A percentile compares a stretch with the other conserved stretches of the same genome.
Evolutionary conservation across 495 filamentous ascomycete species (phyloP).

Genomic region (Apodospora peruviana): DNA sequence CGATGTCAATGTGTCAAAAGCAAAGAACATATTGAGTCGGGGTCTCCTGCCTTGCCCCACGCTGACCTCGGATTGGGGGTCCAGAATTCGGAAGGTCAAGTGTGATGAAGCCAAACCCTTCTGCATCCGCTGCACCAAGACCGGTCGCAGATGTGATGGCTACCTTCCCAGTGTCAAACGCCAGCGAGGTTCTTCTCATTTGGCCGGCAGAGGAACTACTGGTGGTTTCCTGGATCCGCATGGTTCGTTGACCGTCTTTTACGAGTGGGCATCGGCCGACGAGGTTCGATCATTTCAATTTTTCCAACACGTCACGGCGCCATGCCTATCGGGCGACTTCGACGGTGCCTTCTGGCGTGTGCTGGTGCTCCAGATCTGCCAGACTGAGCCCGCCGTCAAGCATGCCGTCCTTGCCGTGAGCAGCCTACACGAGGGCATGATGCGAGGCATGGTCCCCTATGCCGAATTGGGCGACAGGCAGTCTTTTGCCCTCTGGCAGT

Average conservation of each 20-base stretch:
- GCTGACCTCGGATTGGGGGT: constrained; percentile 9
- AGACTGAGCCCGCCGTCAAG: constrained; percentile 52
- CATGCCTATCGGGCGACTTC: constrained; percentile 42
- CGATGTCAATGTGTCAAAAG: too few species aligned
- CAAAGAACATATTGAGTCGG: too few species aligned
- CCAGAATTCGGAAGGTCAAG: constrained; percentile 37
- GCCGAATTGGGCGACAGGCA: constrained; percentile 26
- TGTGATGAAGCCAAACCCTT: constrained; percentile 39
- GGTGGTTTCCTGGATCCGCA: constrained; percentile 8
- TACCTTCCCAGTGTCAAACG: constrained; percentile 27
- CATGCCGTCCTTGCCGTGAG: constrained; percentile 55
- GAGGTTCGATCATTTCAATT: constrained; percentile 46
- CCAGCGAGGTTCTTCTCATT: constrained; percentile 18
- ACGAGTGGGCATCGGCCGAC: constrained; percentile 25
- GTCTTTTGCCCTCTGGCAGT: constrained; percentile 44
- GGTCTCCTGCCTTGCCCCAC: too few species aligned
- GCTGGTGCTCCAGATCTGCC: constrained; percentile 51
- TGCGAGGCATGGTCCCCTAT: constrained; percentile 23
- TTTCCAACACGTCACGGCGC: constrained; percentile 44
- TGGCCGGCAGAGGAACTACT: background rate
- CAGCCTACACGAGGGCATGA: constrained; percentile 44
- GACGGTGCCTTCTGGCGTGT: constrained; percentile 53
- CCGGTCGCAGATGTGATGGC: constrained; percentile 40
- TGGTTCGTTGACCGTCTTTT: constrained; percentile 11
- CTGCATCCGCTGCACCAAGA: constrained; percentile 40